These are phyloP conservation scores for Verticillium alfalfae DNA, from an alignment of 2,329 filamentous ascomycete genomes.

Conservation along the genomic window DNA sequence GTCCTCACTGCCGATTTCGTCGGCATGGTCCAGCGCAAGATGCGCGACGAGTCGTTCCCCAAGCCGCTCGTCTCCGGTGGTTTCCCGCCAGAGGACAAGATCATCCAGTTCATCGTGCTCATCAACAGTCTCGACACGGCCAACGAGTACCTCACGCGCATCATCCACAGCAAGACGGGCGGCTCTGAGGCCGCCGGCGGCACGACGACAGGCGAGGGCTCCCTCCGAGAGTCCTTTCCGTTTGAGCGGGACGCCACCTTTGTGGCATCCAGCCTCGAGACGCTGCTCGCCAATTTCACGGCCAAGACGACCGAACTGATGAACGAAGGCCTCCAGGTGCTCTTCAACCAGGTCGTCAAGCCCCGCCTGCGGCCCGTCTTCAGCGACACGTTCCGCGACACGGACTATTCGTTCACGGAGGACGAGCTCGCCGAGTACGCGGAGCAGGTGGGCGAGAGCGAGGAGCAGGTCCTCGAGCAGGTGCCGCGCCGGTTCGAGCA, in stretches of 20 bases:
- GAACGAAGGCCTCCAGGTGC: constrained; percentile 75
- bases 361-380: constrained; percentile 78
- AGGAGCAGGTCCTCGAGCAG: constrained; percentile 54
- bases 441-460: constrained; percentile 46
- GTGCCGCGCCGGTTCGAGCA: constrained; percentile 77
- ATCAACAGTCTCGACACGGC: constrained; percentile 95
- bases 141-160: constrained; percentile 84
- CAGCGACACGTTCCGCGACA: constrained; percentile 83
- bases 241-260: constrained; percentile 69
- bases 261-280: constrained; percentile 62
- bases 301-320: constrained; percentile 77
- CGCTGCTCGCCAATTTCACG: constrained; percentile 67
- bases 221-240: constrained; percentile 66
- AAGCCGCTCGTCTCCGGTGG: constrained; percentile 72
- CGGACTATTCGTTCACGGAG: constrained; percentile 72
- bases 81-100: constrained; percentile 79
- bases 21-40: constrained; percentile 94
- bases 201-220: constrained; percentile 27
- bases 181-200: constrained; percentile 13
- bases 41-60: constrained; percentile 93
- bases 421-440: constrained; percentile 54
- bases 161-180: constrained; percentile 65
- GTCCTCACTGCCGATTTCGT: constrained; percentile 88
- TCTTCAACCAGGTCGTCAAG: constrained; percentile 85
- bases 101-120: constrained; percentile 83